phyloP scores from a whole-genome alignment of 192 early-diverging fungal species.

The Umbelopsis ramanniana region DNA sequence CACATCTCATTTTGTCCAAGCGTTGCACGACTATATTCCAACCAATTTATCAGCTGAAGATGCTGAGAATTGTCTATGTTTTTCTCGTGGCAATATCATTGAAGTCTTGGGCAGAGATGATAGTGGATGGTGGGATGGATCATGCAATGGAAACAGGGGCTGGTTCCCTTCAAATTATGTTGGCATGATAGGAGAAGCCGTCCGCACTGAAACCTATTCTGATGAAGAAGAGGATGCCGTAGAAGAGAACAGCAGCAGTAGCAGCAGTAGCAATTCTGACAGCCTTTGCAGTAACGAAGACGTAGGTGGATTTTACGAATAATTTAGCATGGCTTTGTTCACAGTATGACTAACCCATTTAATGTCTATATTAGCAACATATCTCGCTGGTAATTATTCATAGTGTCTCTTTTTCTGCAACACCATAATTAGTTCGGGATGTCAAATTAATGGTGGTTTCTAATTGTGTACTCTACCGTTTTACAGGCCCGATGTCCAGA shows the following conservation, averaged over 20 bases:
- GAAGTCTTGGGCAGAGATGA: constrained; percentile 89
- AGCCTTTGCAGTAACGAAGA: constrained; percentile 12
- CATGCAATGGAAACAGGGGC: constrained; percentile 76
- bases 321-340: background rate
- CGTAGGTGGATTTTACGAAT: background rate
- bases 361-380: constrained; percentile 1
- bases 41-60: constrained; percentile 61
- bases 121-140: constrained; percentile 98
- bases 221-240: constrained; percentile 40
- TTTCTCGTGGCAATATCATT: constrained; percentile 86
- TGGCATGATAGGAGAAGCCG: constrained; percentile 55
- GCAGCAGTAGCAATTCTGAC: constrained; percentile 5
- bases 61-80: constrained; percentile 64
- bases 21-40: constrained; percentile 87
- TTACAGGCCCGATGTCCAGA: constrained; percentile 17
- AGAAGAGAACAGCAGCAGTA: constrained; percentile 17
- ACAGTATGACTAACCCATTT: no score
- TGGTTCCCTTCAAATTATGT: constrained; percentile 95
- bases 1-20: constrained; percentile 52
- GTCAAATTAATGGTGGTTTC: background rate
- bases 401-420: constrained; percentile 3
- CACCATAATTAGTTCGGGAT: constrained; percentile 17
- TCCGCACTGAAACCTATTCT: constrained; percentile 28
- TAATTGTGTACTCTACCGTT: background rate
- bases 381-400: constrained; percentile 20